Percentiles rank a stretch among this genome's conserved stretches.
These are phyloP conservation scores for Nitzschia putrida DNA, from an alignment of 108 stramenopile genomes.

Conservation along the genomic window DNA sequence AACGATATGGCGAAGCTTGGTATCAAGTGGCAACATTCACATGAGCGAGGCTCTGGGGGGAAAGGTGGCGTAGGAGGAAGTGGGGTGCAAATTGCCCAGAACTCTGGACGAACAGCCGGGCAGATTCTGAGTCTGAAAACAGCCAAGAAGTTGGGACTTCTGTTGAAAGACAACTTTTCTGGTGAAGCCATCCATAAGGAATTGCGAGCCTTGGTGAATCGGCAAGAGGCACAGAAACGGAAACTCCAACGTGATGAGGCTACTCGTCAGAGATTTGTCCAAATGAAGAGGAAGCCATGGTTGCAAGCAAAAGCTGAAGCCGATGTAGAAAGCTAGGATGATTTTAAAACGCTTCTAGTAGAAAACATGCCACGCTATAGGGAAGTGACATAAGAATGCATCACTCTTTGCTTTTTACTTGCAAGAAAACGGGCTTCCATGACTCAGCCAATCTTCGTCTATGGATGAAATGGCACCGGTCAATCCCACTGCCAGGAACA, in stretches of 20 bases:
- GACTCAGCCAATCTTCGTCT: slow-evolving; percentile 54
- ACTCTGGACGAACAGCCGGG: slow-evolving; percentile 65
- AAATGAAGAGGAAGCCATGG: slow-evolving; percentile 90
- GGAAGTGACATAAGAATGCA: not conserved
- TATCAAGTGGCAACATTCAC: slow-evolving; percentile 86
- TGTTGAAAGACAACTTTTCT: slow-evolving; percentile 61
- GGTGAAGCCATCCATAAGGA: slow-evolving; percentile 84
- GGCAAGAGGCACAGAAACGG: slow-evolving; percentile 69
- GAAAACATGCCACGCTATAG: not conserved
- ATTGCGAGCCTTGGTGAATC: slow-evolving; percentile 58
- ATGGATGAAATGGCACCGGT: slow-evolving; percentile 57
- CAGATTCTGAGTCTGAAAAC: slow-evolving; percentile 80
- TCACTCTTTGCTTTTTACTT: not conserved
- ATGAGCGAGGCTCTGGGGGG: slow-evolving; percentile 88
- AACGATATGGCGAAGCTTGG: slow-evolving; percentile 77
- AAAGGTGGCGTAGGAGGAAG: slow-evolving; percentile 83
- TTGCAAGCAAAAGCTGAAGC: slow-evolving; percentile 50
- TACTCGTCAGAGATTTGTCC: slow-evolving; percentile 69
- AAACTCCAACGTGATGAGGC: slow-evolving; percentile 62
- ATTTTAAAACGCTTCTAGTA: not conserved
- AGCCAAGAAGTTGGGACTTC: slow-evolving; percentile 70
- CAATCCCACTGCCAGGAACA: slow-evolving; percentile 54
- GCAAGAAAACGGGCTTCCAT: slow-evolving; percentile 53
- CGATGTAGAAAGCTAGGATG: not conserved
- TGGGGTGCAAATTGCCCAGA: slow-evolving; percentile 20